Evolutionary conservation across 306 rosid species (phyloP).

Genomic region (Fagus crenata): DNA sequence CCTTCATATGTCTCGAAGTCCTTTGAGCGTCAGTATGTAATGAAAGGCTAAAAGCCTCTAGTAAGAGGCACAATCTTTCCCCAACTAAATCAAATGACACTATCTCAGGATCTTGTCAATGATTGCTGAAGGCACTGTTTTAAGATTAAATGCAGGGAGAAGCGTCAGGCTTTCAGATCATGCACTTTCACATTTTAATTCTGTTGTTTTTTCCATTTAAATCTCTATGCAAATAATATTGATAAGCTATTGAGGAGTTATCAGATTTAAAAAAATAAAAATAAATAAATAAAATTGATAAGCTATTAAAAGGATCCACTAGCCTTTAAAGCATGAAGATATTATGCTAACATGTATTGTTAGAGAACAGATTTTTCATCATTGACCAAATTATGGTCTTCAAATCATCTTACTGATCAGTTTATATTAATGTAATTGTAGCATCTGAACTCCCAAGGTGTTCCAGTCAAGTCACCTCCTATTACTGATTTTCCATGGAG

Average conservation of each 20-base stretch:
- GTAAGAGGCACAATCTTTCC: background rate
- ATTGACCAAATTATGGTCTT: background rate
- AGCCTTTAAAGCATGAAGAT: background rate
- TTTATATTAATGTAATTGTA: conserved; percentile 30
- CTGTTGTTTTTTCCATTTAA: background rate
- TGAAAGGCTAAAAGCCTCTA: background rate
- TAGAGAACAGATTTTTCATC: background rate
- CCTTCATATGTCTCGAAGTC: background rate
- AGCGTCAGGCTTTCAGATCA: background rate
- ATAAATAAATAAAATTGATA: no score
- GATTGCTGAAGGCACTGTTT: background rate
- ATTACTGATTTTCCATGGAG: conserved; percentile 79
- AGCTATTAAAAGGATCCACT: background rate
- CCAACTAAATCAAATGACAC: background rate
- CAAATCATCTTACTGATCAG: conserved; percentile 2
- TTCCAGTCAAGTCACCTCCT: conserved; percentile 59
- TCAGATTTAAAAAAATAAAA: no score
- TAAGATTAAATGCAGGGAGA: background rate
- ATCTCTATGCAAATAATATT: background rate
- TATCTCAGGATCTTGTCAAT: background rate
- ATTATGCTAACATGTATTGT: background rate
- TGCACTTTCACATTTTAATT: background rate
- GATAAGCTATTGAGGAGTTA: no score
- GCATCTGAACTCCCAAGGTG: conserved; percentile 78
- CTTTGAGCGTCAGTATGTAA: background rate